Percentiles rank a stretch among this genome's conserved stretches.
Evolutionary conservation across 2,329 filamentous ascomycete species (phyloP).

Genomic region (Mariannaea sp.): DNA sequence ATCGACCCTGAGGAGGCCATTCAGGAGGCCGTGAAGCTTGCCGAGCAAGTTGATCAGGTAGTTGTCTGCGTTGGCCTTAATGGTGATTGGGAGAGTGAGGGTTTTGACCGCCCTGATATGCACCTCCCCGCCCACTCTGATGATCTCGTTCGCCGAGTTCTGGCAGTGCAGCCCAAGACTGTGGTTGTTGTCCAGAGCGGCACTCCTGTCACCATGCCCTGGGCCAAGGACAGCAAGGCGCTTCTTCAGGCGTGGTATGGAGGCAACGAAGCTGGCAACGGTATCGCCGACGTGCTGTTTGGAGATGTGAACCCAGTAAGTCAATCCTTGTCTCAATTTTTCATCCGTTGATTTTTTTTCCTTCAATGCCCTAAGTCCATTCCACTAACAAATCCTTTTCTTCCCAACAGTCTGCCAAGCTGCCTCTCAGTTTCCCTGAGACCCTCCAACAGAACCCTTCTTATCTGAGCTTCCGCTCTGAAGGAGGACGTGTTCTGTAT

Average conservation of each 20-base stretch:
- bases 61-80: slow-evolving; percentile 60
- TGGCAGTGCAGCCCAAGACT: slow-evolving; percentile 60
- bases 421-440: slow-evolving; percentile 58
- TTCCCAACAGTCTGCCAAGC: slow-evolving; percentile 56
- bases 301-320: slow-evolving; percentile 54
- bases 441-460: slow-evolving; percentile 13
- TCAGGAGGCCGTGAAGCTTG: slow-evolving; percentile 40
- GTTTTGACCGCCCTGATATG: slow-evolving; percentile 70
- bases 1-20: slow-evolving; percentile 19
- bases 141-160: slow-evolving; percentile 57
- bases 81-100: slow-evolving; percentile 48
- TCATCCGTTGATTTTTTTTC: too few species aligned
- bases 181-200: slow-evolving; percentile 65
- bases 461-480: slow-evolving; percentile 15
- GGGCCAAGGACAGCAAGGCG: slow-evolving; percentile 52
- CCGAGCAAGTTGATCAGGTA: slow-evolving; percentile 60
- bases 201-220: slow-evolving; percentile 53
- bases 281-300: slow-evolving; percentile 69
- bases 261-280: slow-evolving; percentile 72
- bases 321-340: too few species aligned
- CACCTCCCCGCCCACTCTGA: slow-evolving; percentile 65
- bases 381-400: too few species aligned
- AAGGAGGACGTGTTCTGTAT: slow-evolving; percentile 46
- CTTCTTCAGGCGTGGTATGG: slow-evolving; percentile 72
- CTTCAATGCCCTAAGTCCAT: too few species aligned